These are phyloP conservation scores for Leccinum incarnatum DNA, from an alignment of 768 basidiomycete genomes.

Conservation along the genomic window DNA sequence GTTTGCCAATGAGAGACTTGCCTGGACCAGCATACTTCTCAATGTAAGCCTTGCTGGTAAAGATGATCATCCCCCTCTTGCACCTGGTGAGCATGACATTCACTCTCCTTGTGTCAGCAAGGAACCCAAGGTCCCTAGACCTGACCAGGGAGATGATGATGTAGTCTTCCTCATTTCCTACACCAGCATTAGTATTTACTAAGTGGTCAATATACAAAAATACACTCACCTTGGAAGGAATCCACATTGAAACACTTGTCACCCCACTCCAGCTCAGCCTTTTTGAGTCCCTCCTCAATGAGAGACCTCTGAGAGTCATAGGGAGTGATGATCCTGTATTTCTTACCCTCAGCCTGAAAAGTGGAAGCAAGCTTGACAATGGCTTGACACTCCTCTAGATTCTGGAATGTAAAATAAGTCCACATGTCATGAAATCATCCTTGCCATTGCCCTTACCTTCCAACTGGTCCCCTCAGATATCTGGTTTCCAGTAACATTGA, in stretches of 20 bases:
- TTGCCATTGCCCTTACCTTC: constrained; percentile 29
- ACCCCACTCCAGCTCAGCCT: constrained; percentile 50
- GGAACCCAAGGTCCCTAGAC: constrained; percentile 62
- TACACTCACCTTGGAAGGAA: constrained; percentile 67
- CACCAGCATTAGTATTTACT: background rate
- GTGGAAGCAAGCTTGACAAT: constrained; percentile 56
- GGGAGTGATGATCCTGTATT: constrained; percentile 72
- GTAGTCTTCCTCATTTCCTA: constrained; percentile 82
- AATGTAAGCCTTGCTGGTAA: constrained; percentile 62
- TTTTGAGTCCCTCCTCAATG: constrained; percentile 57
- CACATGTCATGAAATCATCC: background rate
- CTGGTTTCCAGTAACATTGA: constrained; percentile 51
- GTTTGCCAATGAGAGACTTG: constrained; percentile 42
- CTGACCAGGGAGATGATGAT: constrained; percentile 74
- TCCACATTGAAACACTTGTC: constrained; percentile 78
- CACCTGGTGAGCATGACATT: constrained; percentile 90
- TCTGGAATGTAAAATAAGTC: constrained; percentile 40
- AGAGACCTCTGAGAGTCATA: constrained; percentile 70
- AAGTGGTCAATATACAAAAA: background rate
- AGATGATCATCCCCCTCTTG: constrained; percentile 75
- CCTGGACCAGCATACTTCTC: constrained; percentile 46
- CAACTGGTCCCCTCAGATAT: constrained; percentile 36
- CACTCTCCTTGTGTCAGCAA: constrained; percentile 60
- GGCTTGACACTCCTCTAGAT: constrained; percentile 52
- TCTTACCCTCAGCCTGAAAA: constrained; percentile 47